These are phyloP conservation scores for Penicillium cinerascens DNA, from an alignment of 495 filamentous ascomycete genomes.

Conservation along the genomic window DNA sequence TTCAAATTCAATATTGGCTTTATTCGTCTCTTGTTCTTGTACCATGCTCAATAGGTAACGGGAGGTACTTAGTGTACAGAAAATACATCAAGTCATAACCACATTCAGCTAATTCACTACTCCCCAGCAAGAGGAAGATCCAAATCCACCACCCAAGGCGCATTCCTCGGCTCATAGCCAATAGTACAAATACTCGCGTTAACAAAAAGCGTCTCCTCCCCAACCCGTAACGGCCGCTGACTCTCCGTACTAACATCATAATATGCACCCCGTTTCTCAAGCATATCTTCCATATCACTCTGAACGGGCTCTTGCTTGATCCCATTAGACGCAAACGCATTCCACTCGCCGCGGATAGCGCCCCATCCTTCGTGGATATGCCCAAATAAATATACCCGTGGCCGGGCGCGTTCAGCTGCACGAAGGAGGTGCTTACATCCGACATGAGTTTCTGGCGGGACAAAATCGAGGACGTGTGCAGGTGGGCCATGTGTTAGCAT, in stretches of 20 bases:
- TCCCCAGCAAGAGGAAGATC: conserved; percentile 42
- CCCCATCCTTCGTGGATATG: conserved; percentile 72
- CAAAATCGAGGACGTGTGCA: conserved; percentile 51
- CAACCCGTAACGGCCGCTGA: conserved; percentile 35
- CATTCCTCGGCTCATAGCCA: conserved; percentile 48
- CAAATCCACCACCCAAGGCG: conserved; percentile 63
- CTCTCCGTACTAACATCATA: conserved; percentile 38
- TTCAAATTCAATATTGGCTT: no score
- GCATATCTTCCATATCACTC: conserved; percentile 36
- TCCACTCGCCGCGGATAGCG: conserved; percentile 58
- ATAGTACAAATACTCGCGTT: conserved; percentile 64
- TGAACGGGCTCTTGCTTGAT: conserved; percentile 24
- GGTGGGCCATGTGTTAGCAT: conserved; percentile 76
- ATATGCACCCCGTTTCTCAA: conserved; percentile 41
- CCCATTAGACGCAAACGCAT: conserved; percentile 13
- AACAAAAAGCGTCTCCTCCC: conserved; percentile 64
- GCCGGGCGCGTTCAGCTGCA: conserved; percentile 43
- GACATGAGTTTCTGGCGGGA: conserved; percentile 29
- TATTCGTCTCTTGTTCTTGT: no score
- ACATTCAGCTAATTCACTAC: background rate
- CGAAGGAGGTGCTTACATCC: conserved; percentile 47
- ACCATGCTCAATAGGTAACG: no score
- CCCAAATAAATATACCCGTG: conserved; percentile 56
- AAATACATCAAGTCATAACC: no score
- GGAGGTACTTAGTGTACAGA: no score